Evolutionary conservation across 2,329 filamentous ascomycete genomes (phyloP).

Genomic region (Diplodia intermedia): DNA sequence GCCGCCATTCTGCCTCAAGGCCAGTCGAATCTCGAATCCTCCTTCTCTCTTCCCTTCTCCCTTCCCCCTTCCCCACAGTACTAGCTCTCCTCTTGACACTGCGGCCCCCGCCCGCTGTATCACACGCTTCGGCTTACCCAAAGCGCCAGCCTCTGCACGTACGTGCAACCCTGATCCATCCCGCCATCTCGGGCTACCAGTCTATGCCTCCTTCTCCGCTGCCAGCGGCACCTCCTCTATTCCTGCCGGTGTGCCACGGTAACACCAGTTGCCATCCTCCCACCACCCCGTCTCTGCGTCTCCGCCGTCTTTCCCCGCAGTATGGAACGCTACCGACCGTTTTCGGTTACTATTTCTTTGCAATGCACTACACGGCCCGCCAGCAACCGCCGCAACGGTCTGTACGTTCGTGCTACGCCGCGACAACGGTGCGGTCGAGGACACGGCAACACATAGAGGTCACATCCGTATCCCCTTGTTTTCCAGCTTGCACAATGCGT

Average conservation of each 20-base stretch:
- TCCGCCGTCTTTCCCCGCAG: too few species aligned
- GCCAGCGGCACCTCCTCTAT: background rate
- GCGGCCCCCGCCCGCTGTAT: background rate
- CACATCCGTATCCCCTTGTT: background rate
- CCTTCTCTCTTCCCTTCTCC: background rate
- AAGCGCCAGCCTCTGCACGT: background rate
- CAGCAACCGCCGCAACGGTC: slow-evolving; percentile 3
- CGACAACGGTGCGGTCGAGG: background rate
- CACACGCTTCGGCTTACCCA: slow-evolving; percentile 3
- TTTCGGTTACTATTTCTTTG: background rate
- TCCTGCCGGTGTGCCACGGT: background rate
- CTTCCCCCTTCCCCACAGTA: background rate
- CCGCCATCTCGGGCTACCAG: slow-evolving; percentile 8
- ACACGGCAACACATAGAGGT: background rate
- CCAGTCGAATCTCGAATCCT: background rate
- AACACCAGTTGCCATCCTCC: background rate
- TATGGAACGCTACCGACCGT: slow-evolving; percentile 3
- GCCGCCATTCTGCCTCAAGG: background rate
- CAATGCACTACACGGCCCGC: background rate
- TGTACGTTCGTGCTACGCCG: background rate
- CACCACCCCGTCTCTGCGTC: background rate
- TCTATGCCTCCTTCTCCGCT: background rate
- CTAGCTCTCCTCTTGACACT: background rate
- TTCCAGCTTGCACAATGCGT: background rate
- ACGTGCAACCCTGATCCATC: too few species aligned